These are phyloP conservation scores for Silene coronaria DNA, from an alignment of 179 eudicot species.

Conservation along the genomic window DNA sequence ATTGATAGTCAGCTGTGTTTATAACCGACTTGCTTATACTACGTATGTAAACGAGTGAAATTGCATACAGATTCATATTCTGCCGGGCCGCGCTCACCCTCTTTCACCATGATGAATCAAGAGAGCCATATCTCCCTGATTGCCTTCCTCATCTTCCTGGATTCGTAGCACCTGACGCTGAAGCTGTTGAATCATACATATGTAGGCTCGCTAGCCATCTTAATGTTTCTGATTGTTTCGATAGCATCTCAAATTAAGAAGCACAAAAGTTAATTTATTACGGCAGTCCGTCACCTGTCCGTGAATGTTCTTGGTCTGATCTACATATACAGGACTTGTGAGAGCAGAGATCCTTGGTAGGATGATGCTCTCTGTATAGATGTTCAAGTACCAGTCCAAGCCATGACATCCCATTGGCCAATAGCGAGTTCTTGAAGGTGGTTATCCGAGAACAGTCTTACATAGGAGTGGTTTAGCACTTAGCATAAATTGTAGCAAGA, in stretches of 20 bases:
- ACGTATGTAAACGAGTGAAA: not conserved
- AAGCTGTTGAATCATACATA: slow-evolving; percentile 59
- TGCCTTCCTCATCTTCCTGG: slow-evolving; percentile 82
- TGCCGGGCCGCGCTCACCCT: slow-evolving; percentile 72
- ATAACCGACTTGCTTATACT: not conserved
- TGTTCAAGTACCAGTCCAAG: not conserved
- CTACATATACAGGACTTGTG: slow-evolving; percentile 54
- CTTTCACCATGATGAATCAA: slow-evolving; percentile 44
- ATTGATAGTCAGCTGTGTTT: no score
- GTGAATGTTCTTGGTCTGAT: slow-evolving; percentile 48
- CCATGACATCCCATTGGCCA: not conserved
- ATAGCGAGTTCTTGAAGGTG: slow-evolving; percentile 7
- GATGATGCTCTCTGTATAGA: slow-evolving; percentile 9
- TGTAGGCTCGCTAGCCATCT: slow-evolving; percentile 64
- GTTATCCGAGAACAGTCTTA: not conserved
- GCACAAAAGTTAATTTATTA: not conserved
- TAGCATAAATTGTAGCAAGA: slow-evolving; percentile 5
- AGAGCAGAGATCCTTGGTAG: slow-evolving; percentile 36
- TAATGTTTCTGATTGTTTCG: slow-evolving; percentile 56
- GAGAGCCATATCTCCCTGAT: slow-evolving; percentile 52
- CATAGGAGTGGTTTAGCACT: slow-evolving; percentile 5
- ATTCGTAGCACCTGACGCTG: slow-evolving; percentile 55
- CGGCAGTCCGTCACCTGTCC: slow-evolving; percentile 22
- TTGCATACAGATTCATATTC: slow-evolving; percentile 74
- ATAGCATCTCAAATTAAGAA: slow-evolving; percentile 15